phyloP scores from a whole-genome alignment of 768 basidiomycete species.

The Postia placenta region DNA sequence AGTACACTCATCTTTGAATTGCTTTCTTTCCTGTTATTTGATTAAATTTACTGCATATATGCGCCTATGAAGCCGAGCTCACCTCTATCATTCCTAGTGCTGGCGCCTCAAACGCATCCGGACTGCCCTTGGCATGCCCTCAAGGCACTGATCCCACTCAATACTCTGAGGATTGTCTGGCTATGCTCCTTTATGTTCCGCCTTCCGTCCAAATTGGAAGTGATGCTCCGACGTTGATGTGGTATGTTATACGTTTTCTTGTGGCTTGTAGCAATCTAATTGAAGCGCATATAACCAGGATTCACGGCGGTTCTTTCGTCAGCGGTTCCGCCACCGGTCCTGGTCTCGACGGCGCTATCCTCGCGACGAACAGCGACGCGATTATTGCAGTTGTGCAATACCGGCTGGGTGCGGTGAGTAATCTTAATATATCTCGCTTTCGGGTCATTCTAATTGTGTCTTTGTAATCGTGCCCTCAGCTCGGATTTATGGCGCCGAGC shows the following conservation, averaged over 20 bases:
- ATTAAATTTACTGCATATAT: neutral
- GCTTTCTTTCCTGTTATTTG: neutral
- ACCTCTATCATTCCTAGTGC: slow-evolving; percentile 30
- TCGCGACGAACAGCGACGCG: slow-evolving; percentile 64
- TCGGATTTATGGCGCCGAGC: slow-evolving; percentile 71
- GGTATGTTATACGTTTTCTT: slow-evolving; percentile 36
- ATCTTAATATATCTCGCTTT: slow-evolving; percentile 3
- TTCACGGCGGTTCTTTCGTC: slow-evolving; percentile 83
- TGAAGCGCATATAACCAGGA: slow-evolving; percentile 44
- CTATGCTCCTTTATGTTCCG: slow-evolving; percentile 70
- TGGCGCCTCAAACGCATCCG: slow-evolving; percentile 42
- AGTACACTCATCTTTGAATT: slow-evolving; percentile 20
- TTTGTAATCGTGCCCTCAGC: too few species aligned
- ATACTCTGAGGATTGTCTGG: slow-evolving; percentile 75
- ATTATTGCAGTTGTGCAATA: slow-evolving; percentile 84
- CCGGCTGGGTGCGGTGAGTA: slow-evolving; percentile 67
- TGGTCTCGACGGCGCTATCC: slow-evolving; percentile 71
- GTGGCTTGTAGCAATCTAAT: too few species aligned
- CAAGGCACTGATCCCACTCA: slow-evolving; percentile 50
- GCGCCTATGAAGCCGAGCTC: neutral
- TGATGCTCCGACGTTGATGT: slow-evolving; percentile 48
- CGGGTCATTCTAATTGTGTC: neutral
- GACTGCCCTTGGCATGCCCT: slow-evolving; percentile 66
- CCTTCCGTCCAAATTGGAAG: slow-evolving; percentile 25
- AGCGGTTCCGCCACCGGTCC: slow-evolving; percentile 64